phyloP scores from a whole-genome alignment of 441 rosid species.

The Adansonia rubrostipa region DNA sequence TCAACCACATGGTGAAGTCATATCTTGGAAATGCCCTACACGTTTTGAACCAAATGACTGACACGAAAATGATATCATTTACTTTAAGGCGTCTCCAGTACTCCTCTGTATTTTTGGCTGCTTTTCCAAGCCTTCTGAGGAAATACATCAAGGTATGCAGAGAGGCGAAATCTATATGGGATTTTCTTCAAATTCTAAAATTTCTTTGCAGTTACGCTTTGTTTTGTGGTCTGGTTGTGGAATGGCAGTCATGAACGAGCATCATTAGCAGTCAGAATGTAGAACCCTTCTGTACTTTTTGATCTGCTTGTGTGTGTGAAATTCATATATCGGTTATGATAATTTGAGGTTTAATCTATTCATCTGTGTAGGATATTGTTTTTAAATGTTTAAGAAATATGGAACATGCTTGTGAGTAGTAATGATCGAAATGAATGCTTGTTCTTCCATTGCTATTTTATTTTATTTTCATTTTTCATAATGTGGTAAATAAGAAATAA shows the following conservation, averaged over 20 bases:
- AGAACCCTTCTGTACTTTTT: not conserved
- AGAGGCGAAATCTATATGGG: not conserved
- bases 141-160: conserved; percentile 77
- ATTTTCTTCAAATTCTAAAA: conserved; percentile 18
- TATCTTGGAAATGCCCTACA: conserved; percentile 91
- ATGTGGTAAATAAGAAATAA: not conserved
- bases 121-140: conserved; percentile 83
- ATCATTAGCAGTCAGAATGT: not conserved
- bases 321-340: conserved; percentile 1
- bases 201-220: conserved; percentile 8
- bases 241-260: conserved; percentile 12
- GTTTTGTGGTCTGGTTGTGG: not conserved
- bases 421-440: not conserved
- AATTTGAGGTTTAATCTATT: conserved; percentile 1
- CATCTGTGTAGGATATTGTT: not conserved
- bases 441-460: not conserved
- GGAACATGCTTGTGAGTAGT: not conserved
- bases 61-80: conserved; percentile 81
- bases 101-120: conserved; percentile 73
- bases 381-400: not conserved
- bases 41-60: conserved; percentile 95
- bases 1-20: conserved; percentile 81
- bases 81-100: conserved; percentile 76
- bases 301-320: not conserved
- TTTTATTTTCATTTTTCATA: not conserved